A percentile compares a stretch with the other conserved stretches of the same genome.
Conservation (phyloP, 768 basidiomycete species). For the Russula sp. region DNA sequence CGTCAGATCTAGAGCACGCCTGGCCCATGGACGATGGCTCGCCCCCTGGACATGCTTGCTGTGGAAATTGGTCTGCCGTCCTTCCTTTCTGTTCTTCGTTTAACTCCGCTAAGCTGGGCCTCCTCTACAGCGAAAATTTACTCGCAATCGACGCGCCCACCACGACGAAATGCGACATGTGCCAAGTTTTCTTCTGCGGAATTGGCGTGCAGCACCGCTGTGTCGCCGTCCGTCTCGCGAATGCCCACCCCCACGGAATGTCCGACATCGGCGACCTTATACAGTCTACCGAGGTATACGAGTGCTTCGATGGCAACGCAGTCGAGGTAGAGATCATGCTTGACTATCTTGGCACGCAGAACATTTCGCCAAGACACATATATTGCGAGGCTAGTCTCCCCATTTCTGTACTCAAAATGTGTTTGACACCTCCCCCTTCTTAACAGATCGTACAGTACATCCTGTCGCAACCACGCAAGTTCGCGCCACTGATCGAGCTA, state of each 20-base stretch:
- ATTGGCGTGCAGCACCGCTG: conserved; percentile 73
- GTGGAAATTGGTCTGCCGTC: conserved; percentile 69
- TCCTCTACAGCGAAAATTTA: conserved; percentile 54
- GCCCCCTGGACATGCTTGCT: conserved; percentile 74
- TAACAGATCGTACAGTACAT: conserved; percentile 57
- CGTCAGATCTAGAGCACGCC: conserved; percentile 58
- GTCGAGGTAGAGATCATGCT: conserved; percentile 82
- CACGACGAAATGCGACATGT: conserved; percentile 81
- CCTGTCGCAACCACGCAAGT: conserved; percentile 54
- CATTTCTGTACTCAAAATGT: conserved; percentile 29
- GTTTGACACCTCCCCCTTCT: neutral
- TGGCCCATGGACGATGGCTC: conserved; percentile 73
- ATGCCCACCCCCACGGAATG: conserved; percentile 66
- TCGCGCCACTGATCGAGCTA: conserved; percentile 58
- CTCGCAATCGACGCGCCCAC: conserved; percentile 66
- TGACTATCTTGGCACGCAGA: conserved; percentile 63
- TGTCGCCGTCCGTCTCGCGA: conserved; percentile 46
- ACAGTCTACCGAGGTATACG: conserved; percentile 68
- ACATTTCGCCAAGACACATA: conserved; percentile 61
- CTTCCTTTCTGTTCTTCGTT: neutral
- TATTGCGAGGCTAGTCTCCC: conserved; percentile 52
- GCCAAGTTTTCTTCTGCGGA: conserved; percentile 78
- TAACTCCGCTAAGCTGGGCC: neutral
- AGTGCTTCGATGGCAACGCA: conserved; percentile 70
- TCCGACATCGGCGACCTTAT: conserved; percentile 68